Base-by-base conservation (phyloP, 306 rosid genomes). In the Vigna angularis region DNA sequence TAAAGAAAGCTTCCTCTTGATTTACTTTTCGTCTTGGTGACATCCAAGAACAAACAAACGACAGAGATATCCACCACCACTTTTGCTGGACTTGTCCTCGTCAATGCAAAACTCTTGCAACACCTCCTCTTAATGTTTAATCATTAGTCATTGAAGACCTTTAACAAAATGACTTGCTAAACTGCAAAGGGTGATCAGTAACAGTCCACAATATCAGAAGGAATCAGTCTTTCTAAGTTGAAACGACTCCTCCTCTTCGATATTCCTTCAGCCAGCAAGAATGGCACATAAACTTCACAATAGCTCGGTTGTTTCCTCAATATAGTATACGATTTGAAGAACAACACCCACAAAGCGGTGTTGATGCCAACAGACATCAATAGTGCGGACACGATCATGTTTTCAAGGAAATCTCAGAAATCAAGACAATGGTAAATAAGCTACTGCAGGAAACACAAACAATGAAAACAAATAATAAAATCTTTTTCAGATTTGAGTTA, bases 361-460 rank as follows among this genome's bases (percentile, higher is more conserved):
- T 95, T 95, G 63, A 92, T 95, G 16, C 85, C 97, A 81, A 95
- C 85, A 22, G 98, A 95, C 64, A 97, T 95, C 20, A 92, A 42
- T 63, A 95, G 90, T 55, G 98, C 97, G 18, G 97, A 95, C 45
- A 95, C 93, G 51, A 92, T 79, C 98, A 92, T 95, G 36, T 78
- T 78, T 70, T 63, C 84, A 32, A 57, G 44, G 66, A 34, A 75
- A 66, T 67, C 49, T 66, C 53, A 78, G 74, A 44, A 20, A 15
- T 74, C 76, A 24, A 11, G 34, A 67, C 78, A 67, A 45, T 48
- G 51, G 53, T 30, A 40, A 30, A 20, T 48, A 17, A 22, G 51
- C 70, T 13, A 38, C 83, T 86, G 83, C 83, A 87, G 63, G 61
- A 80, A 82, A 61, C 53, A 76, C 12, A 70, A 61, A 28, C 56